phyloP scores from a whole-genome alignment of 2,329 filamentous ascomycete genomes.

The Cladosporium colombiae region DNA sequence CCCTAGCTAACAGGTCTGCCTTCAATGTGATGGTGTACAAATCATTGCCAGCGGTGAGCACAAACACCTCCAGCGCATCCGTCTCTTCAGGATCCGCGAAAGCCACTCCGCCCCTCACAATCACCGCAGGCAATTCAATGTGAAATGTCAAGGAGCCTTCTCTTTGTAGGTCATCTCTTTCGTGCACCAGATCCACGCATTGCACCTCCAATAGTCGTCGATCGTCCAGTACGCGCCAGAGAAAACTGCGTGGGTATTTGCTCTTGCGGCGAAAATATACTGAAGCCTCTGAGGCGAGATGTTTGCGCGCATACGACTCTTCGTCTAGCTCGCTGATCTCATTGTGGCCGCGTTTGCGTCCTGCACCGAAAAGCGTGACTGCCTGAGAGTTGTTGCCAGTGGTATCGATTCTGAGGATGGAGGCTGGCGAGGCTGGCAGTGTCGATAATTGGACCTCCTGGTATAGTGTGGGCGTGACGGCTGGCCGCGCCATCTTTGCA shows the following conservation, averaged over 20 bases:
- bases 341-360: conserved; percentile 39
- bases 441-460: conserved; percentile 26
- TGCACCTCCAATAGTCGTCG: conserved; percentile 79
- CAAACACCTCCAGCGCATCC: conserved; percentile 76
- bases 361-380: conserved; percentile 44
- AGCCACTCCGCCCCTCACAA: conserved; percentile 76
- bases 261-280: conserved; percentile 81
- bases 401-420: conserved; percentile 16
- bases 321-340: conserved; percentile 62
- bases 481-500: conserved; percentile 20
- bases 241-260: conserved; percentile 76
- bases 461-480: conserved; percentile 29
- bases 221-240: conserved; percentile 87
- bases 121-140: conserved; percentile 77
- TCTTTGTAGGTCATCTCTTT: conserved; percentile 47
- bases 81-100: conserved; percentile 78
- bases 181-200: conserved; percentile 74
- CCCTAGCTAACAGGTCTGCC: conserved; percentile 75
- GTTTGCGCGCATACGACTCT: conserved; percentile 68
- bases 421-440: conserved; percentile 10
- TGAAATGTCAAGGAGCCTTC: conserved; percentile 66
- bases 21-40: conserved; percentile 83
- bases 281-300: conserved; percentile 75
- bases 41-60: conserved; percentile 74
- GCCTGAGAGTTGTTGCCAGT: conserved; percentile 50